Base-by-base conservation (phyloP, 768 basidiomycete genomes). In the Pisolithus microcarpus region DNA sequence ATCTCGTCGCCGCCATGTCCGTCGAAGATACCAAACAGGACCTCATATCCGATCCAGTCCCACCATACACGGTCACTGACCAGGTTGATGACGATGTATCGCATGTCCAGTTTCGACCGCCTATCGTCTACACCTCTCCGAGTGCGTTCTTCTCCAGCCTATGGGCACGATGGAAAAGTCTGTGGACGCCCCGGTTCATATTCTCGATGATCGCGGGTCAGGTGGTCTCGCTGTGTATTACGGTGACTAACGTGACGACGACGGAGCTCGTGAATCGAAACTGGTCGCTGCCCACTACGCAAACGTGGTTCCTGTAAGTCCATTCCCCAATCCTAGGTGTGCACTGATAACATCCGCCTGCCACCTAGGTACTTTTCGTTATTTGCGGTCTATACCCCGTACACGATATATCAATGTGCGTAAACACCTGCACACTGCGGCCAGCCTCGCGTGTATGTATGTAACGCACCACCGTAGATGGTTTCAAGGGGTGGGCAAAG, bases 381-480 rank as follows among this genome's bases (percentile, higher is more conserved):
- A 21, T 87, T 86, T 64, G 43, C 75, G 24, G 68, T 81, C 49
- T 93, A 91, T 63, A 91, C 91, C 21, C 91, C 91, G 0, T 92
- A 90, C 71, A 93, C 91, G 36, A 87, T 93, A 31, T 91, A 90
- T 64, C 74, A 81, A 71, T 93, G 88, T 91, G 57, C 49, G 86
- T 63, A 4, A 13, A 9, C 18, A 10, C 8, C 30, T 30, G 10
- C 30, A 8, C 6, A 10, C 28, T 3, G 6, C 6, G 16, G 28
- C 9, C 13, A 18, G 34, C 21, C n/a, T 30, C 9, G 7, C 28
- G n/a, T n/a, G n/a, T n/a, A 21, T 19, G 5, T 15, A 7, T n/a
- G n/a, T 30, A 34, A 31, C 11, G 5, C 23, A 18, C 21, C 34
- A 49, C 31, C 43, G 19, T 56, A 91, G 89, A 93, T 60, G 89